Evolutionary conservation across 768 basidiomycete species (phyloP).

Genomic region (Trametes villosa): DNA sequence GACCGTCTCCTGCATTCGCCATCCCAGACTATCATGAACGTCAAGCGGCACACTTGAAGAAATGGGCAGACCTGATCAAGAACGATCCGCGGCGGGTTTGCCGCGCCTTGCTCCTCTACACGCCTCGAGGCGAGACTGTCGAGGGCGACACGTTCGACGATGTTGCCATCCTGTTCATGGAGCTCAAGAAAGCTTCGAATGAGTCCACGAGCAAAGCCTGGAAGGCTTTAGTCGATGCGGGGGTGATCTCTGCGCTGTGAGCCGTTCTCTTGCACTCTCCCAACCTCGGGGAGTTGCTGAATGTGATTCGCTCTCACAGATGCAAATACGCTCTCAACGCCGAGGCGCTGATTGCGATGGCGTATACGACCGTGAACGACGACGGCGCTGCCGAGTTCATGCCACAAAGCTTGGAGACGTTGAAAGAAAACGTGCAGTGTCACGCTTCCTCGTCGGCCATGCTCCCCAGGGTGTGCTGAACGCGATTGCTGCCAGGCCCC

Average conservation of each 20-base stretch:
- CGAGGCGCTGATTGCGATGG: not conserved
- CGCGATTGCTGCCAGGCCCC: not conserved
- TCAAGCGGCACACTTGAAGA: not conserved
- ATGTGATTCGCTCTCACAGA: not conserved
- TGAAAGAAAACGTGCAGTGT: not conserved
- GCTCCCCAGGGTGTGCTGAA: no score
- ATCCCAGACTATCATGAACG: not conserved
- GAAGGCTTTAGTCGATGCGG: conserved; percentile 5
- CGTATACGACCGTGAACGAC: not conserved
- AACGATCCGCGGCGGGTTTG: conserved; percentile 9
- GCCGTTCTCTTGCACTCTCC: not conserved
- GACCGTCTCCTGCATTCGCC: not conserved
- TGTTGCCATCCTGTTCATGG: not conserved
- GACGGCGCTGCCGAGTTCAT: not conserved
- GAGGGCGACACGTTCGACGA: conserved; percentile 10
- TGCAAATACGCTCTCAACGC: conserved; percentile 6
- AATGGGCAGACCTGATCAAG: conserved; percentile 7
- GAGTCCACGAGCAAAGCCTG: not conserved
- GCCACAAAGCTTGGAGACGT: not conserved
- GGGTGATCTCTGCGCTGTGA: conserved; percentile 3
- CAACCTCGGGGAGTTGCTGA: no score
- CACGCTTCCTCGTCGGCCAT: no score
- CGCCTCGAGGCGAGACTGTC: not conserved
- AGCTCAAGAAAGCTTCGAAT: not conserved
- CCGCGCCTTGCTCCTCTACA: not conserved